Evolutionary conservation across 2,329 filamentous ascomycete species (phyloP).

Genomic region (Stachybotrys chartarum): DNA sequence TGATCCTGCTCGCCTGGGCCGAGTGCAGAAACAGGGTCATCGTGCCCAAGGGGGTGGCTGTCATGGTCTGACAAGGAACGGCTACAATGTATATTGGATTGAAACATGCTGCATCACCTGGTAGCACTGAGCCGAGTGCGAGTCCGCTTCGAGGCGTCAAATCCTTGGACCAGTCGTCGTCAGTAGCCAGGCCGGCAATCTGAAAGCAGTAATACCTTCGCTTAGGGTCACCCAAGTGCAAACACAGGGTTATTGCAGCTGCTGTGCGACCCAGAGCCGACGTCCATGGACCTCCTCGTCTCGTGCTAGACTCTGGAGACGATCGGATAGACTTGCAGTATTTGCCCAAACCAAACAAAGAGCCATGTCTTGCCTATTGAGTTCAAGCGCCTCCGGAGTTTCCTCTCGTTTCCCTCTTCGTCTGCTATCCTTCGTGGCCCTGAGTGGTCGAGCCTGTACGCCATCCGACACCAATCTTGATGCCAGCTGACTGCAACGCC

Average conservation of each 20-base stretch:
- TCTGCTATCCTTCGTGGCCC: background rate
- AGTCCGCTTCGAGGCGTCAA: background rate
- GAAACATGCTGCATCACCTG: background rate
- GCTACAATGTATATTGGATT: background rate
- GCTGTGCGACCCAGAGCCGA: background rate
- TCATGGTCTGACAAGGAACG: background rate
- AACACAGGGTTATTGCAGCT: conserved; percentile 1
- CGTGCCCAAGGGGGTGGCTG: background rate
- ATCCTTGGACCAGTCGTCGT: background rate
- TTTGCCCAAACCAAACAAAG: background rate
- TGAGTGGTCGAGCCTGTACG: background rate
- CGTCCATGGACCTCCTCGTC: background rate
- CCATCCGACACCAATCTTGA: background rate
- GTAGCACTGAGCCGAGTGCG: background rate
- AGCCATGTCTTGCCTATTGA: background rate
- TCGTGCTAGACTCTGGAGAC: background rate
- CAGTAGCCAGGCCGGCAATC: background rate
- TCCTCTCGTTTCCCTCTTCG: too few species aligned
- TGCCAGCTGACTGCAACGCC: background rate
- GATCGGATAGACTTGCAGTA: background rate
- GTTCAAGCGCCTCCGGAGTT: too few species aligned
- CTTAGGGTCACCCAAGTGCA: background rate
- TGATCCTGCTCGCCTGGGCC: background rate
- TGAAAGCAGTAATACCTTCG: background rate
- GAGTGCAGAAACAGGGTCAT: background rate